These are phyloP conservation scores for Tephrocybe sp. DNA, from an alignment of 768 basidiomycete species.

Conservation along the genomic window DNA sequence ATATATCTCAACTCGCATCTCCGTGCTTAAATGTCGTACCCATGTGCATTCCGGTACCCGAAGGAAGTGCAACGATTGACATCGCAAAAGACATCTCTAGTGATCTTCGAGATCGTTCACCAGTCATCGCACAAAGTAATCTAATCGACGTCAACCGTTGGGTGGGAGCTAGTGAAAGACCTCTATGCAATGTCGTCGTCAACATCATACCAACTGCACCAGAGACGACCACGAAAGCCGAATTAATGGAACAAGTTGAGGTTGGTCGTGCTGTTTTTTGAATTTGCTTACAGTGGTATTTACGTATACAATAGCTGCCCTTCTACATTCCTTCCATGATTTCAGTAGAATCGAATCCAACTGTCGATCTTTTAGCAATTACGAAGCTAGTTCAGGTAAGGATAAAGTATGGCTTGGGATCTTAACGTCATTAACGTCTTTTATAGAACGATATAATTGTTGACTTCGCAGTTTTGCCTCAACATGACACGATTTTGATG, in stretches of 20 bases:
- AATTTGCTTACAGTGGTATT: neutral
- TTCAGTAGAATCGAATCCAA: constrained; percentile 11
- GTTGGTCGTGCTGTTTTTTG: constrained; percentile 22
- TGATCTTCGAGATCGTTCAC: constrained; percentile 34
- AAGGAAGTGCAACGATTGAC: constrained; percentile 19
- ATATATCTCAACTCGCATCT: constrained; percentile 35
- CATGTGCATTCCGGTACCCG: constrained; percentile 25
- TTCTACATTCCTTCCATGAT: constrained; percentile 29
- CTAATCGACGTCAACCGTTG: constrained; percentile 34
- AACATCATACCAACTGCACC: constrained; percentile 39
- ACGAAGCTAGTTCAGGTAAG: constrained; percentile 21
- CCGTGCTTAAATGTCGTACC: constrained; percentile 47
- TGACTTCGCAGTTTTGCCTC: constrained; percentile 24
- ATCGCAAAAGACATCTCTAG: constrained; percentile 31
- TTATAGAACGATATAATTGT: constrained; percentile 27
- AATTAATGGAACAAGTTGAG: constrained; percentile 29
- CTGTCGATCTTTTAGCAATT: constrained; percentile 19
- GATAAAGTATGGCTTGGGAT: too few species aligned
- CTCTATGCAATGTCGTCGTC: constrained; percentile 42
- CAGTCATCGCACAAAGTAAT: constrained; percentile 40
- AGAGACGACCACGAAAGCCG: constrained; percentile 15
- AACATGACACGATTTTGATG: constrained; percentile 27
- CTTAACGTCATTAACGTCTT: neutral
- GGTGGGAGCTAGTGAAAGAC: constrained; percentile 27
- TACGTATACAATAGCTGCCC: constrained; percentile 25